phyloP scores from a whole-genome alignment of 1,284 basidiomycete species.

The Moniliophthora roreri region DNA sequence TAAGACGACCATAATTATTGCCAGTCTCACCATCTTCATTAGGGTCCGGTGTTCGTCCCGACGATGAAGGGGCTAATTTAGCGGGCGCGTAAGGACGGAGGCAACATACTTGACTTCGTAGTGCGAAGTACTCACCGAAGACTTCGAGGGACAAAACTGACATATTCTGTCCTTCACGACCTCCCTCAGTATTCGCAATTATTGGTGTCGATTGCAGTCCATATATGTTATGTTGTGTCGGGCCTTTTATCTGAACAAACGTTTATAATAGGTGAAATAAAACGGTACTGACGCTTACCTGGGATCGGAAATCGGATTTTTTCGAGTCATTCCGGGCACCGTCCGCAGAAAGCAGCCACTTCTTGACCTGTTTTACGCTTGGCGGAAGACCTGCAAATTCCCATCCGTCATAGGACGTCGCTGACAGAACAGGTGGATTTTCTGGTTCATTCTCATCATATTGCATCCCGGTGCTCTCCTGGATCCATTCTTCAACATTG shows the following conservation, averaged over 20 bases:
- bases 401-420: conserved; percentile 53
- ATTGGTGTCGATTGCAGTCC: conserved; percentile 63
- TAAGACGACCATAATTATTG: not conserved
- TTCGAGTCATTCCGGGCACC: conserved; percentile 11
- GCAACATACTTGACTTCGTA: not conserved
- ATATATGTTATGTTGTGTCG: conserved; percentile 73
- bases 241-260: conserved; percentile 64
- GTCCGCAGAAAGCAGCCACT: conserved; percentile 45
- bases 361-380: conserved; percentile 45
- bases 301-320: conserved; percentile 42
- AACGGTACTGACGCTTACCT: conserved; percentile 36
- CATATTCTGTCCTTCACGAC: conserved; percentile 76
- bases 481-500: conserved; percentile 53
- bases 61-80: conserved; percentile 61
- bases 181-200: conserved; percentile 30
- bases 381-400: conserved; percentile 76
- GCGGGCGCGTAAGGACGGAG: conserved; percentile 5
- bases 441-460: conserved; percentile 6
- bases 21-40: conserved; percentile 48
- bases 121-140: conserved; percentile 56
- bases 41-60: conserved; percentile 68
- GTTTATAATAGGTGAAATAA: conserved; percentile 2
- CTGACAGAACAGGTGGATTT: not conserved
- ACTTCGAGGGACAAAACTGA: conserved; percentile 82
- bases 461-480: conserved; percentile 7